Evolutionary conservation across 2,329 filamentous ascomycete genomes (phyloP).

Genomic region (Colletotrichum scovillei): DNA sequence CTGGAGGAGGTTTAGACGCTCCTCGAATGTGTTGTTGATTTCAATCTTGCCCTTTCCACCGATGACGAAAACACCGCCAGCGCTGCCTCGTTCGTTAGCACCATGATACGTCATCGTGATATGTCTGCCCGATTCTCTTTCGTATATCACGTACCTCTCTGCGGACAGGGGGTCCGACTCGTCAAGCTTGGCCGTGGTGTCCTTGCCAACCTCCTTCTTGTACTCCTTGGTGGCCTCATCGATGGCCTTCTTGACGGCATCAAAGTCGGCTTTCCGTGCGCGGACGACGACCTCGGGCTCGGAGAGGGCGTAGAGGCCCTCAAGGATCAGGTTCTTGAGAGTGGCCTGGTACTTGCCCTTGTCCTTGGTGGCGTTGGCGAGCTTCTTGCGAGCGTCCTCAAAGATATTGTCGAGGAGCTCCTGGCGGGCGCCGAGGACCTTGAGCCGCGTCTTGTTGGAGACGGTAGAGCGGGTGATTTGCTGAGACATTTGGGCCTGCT

Average conservation of each 20-base stretch:
- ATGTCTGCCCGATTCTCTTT: neutral
- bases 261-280: constrained; percentile 83
- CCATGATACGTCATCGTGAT: constrained; percentile 5
- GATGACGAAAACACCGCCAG: constrained; percentile 84
- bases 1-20: constrained; percentile 87
- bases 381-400: constrained; percentile 79
- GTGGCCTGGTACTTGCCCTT: constrained; percentile 79
- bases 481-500: constrained; percentile 97
- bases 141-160: constrained; percentile 74
- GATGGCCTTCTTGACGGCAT: constrained; percentile 80
- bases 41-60: constrained; percentile 93
- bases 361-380: constrained; percentile 74
- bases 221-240: constrained; percentile 83
- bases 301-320: constrained; percentile 89
- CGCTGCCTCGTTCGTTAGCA: constrained; percentile 62
- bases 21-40: constrained; percentile 98
- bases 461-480: constrained; percentile 98
- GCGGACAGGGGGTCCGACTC: constrained; percentile 84
- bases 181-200: constrained; percentile 77
- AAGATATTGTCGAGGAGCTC: constrained; percentile 92
- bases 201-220: constrained; percentile 80
- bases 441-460: constrained; percentile 94
- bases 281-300: constrained; percentile 82
- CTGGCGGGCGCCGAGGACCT: constrained; percentile 87
- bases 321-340: constrained; percentile 84